Conservation (phyloP, 495 filamentous ascomycete genomes). For the Neurospora sp. region DNA sequence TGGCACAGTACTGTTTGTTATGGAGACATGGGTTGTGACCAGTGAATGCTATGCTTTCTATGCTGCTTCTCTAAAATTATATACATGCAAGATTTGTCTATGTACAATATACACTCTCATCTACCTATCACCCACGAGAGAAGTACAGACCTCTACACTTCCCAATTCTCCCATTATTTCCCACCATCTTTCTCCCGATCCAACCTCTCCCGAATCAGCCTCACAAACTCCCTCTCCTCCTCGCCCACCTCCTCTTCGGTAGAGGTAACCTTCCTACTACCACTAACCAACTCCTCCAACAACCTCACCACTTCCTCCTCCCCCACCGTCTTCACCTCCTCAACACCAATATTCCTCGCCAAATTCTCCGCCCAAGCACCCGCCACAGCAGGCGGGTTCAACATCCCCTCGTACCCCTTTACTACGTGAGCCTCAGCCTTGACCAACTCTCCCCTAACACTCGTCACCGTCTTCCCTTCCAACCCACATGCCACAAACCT, state of each 20-base stretch:
- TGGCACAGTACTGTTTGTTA: background rate
- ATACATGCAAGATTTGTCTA: background rate
- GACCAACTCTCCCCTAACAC: constrained; percentile 33
- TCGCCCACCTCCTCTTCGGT: background rate
- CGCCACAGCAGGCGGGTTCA: constrained; percentile 5
- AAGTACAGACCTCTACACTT: background rate
- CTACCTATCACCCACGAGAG: background rate
- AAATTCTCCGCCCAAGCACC: constrained; percentile 17
- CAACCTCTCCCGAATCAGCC: background rate
- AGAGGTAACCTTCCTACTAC: background rate
- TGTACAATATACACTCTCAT: background rate
- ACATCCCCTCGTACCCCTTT: background rate
- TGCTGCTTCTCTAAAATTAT: background rate
- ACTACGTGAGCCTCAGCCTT: background rate
- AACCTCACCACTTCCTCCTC: constrained; percentile 11
- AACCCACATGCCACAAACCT: constrained; percentile 84
- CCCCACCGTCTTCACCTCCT: constrained; percentile 11
- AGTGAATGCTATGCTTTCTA: background rate
- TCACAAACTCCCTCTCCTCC: constrained; percentile 14
- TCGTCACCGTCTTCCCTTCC: constrained; percentile 66
- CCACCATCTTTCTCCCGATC: background rate
- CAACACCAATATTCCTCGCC: constrained; percentile 15
- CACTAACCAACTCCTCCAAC: constrained; percentile 7
- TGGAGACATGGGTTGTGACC: background rate
- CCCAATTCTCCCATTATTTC: background rate